phyloP scores from a whole-genome alignment of 2,329 filamentous ascomycete species.

The Diaporthe capsici region DNA sequence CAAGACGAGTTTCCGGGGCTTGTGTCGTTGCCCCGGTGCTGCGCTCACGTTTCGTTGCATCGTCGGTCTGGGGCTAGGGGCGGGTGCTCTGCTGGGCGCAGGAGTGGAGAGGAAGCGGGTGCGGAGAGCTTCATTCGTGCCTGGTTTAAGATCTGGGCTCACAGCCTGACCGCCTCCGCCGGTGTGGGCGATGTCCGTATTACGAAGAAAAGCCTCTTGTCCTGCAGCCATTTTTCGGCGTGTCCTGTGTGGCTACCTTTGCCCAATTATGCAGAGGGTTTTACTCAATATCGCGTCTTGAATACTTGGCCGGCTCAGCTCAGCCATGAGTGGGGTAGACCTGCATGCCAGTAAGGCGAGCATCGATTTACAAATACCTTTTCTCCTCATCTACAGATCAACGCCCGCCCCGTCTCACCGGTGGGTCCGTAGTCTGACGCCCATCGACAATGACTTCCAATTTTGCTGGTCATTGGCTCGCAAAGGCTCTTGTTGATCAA shows the following conservation, averaged over 20 bases:
- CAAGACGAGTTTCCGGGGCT: slow-evolving; percentile 65
- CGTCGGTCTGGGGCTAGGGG: background rate
- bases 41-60: slow-evolving; percentile 17
- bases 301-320: background rate
- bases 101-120: slow-evolving; percentile 13
- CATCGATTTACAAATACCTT: slow-evolving; percentile 4
- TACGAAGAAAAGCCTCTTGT: background rate
- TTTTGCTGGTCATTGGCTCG: background rate
- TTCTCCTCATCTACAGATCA: background rate
- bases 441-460: slow-evolving; percentile 17
- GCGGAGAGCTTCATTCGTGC: background rate
- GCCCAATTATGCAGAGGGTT: background rate
- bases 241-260: background rate
- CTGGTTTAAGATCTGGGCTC: slow-evolving; percentile 11
- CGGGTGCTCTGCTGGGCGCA: slow-evolving; percentile 8
- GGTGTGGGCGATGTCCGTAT: background rate
- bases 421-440: background rate
- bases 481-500: background rate
- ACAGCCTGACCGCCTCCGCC: slow-evolving; percentile 1
- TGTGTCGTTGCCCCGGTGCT: slow-evolving; percentile 29
- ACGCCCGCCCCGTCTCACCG: background rate
- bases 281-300: slow-evolving; percentile 1
- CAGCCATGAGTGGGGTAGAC: slow-evolving; percentile 2
- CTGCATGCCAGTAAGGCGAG: slow-evolving; percentile 21
- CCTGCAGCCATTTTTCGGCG: slow-evolving; percentile 1